Evolutionary conservation across 1,284 basidiomycete species (phyloP), one percentile per base, ranked within the genome.

Genomic region (Schizophyllum commune): DNA sequence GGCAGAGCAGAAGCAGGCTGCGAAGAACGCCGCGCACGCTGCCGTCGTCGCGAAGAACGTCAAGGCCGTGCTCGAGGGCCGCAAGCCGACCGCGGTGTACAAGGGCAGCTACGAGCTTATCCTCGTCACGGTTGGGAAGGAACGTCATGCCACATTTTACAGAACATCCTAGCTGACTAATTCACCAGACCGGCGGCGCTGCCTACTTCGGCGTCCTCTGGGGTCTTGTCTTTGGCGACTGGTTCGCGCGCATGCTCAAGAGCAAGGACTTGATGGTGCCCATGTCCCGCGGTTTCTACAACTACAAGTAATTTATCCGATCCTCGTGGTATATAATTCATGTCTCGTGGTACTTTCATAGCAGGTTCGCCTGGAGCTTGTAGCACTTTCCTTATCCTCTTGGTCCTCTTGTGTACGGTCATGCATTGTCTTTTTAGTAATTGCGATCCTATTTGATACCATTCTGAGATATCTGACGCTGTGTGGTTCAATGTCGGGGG

Each of bases 81-180:
- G 68, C 17, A 59, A 70, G 8, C 62, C 69, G 1, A 68, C 73
- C 63, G 77, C 75, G 63, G 66, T 67, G 15, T 88, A 89, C 70
- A 78, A 79, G 59, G 82, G 83, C 17, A 71, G 72, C 20, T 61
- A 68, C 0, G 85, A 88, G 69, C 63, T 82, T 61, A 84, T 88
- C 56, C 52, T 81, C 21, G 67, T 88, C 60, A 83, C 84, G 8
- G 78, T 82, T 61, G 86, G 86, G 60, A 83, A 75, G 79, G 86
- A 66, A n/a, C 57, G 17, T 32, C 15, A 21, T 39, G n/a, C 34
- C 39, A 13, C 22, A 17, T 58, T 13, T n/a, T 57, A 13, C 13
- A 4, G 17, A 58, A 54, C 55, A 61, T 57, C 32, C 21, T 33
- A n/a, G 58, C 51, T 61, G 60, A 53, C 11, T 19, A n/a, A 27